Evolutionary conservation across 257 asterid species (phyloP), one percentile per base, ranked within the genome.

Genomic region (Solanum virginianum): DNA sequence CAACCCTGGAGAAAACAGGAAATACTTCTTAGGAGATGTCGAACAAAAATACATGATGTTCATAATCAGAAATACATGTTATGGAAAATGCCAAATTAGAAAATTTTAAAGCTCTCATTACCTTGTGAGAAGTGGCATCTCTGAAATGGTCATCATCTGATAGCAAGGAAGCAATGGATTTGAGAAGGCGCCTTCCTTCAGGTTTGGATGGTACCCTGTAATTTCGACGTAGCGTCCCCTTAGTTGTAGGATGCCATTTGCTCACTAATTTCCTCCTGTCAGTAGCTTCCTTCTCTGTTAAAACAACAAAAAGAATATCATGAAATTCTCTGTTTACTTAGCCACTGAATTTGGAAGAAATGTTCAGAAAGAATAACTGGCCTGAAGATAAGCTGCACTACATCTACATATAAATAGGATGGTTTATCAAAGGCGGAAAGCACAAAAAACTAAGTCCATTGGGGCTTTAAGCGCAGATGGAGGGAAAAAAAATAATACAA

Each of bases 81-180:
- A 70, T 10, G 10, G 55, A 41, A 18, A 41, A 22, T 1, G 32
- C 10, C 55, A 22, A 22, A 49, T 1, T 6, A 47, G 29, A 43
- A 24, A 29, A 26, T 9, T 45, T 59, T 16, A 15, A 63, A 65
- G 2, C 4, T 39, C 8, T 17, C 16, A 66, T 85, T 87, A 96
- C 99, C 95, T 94, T 96, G 94, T 96, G 99, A 18, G 99, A 96
- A 49, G 99, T 93, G 88, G 99, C 99, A 87, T 94, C 99, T 84
- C 95, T 91, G 79, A 96, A 96, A 59, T 94, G 95, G 82, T 96
- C 99, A 83, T 96, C 98, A 69, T 96, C 99, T 39, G 99, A 96
- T 80, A 96, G 90, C 80, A 94, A 87, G 29, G 99, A 93, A 22
- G 99, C 98, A 57, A 96, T 57, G 83, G 93, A 92, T 88, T 65